These are phyloP conservation scores for Cladosporium sp. DNA, from an alignment of 2,329 filamentous ascomycete genomes.

Conservation along the genomic window DNA sequence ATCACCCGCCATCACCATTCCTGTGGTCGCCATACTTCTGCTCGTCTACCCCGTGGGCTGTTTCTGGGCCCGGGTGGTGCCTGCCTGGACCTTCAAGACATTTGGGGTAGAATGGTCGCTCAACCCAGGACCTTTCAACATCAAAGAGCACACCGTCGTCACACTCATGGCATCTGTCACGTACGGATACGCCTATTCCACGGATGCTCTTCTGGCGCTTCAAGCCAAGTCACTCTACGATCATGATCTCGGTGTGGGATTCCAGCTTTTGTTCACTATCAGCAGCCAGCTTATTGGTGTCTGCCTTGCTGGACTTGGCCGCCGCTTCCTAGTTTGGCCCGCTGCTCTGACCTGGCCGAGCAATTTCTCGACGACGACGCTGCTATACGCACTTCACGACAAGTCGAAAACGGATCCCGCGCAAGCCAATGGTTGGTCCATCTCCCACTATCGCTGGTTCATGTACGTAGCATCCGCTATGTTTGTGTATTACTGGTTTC, in stretches of 20 bases:
- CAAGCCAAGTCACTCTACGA: conserved; percentile 65
- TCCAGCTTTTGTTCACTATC: conserved; percentile 78
- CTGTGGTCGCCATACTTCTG: conserved; percentile 79
- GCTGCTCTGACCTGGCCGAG: conserved; percentile 90
- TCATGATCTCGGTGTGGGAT: conserved; percentile 71
- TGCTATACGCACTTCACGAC: conserved; percentile 83
- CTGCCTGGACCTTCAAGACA: conserved; percentile 42
- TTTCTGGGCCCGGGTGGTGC: conserved; percentile 73
- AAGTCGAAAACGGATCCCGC: conserved; percentile 66
- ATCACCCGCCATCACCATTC: conserved; percentile 87
- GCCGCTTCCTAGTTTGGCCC: conserved; percentile 77
- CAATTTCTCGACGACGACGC: conserved; percentile 81
- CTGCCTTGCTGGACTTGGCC: conserved; percentile 76
- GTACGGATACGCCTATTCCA: conserved; percentile 24
- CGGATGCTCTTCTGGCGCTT: conserved; percentile 74
- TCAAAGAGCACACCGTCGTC: conserved; percentile 58
- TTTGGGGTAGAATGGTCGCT: conserved; percentile 23
- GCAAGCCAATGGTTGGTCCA: conserved; percentile 69
- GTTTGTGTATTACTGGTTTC: conserved; percentile 83
- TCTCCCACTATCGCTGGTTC: conserved; percentile 83
- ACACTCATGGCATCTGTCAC: conserved; percentile 31
- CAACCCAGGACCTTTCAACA: conserved; percentile 57
- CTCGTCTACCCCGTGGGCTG: conserved; percentile 80
- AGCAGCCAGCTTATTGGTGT: conserved; percentile 86
- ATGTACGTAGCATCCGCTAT: conserved; percentile 68